These are phyloP conservation scores for Tolypocladium album DNA, from an alignment of 2,329 filamentous ascomycete genomes.

Conservation along the genomic window DNA sequence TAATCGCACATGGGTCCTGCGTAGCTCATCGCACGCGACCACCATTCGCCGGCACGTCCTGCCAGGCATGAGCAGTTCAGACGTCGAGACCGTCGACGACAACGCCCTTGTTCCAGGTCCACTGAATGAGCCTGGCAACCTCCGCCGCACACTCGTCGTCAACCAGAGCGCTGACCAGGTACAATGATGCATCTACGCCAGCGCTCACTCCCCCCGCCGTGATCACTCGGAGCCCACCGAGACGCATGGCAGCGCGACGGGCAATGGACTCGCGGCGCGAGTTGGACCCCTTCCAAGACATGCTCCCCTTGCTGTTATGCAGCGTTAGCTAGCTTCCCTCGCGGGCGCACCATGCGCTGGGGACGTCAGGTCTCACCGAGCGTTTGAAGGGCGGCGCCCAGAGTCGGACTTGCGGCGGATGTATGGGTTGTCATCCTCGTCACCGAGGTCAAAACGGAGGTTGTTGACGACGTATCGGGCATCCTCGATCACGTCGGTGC, in stretches of 20 bases:
- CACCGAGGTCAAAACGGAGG: conserved; percentile 72
- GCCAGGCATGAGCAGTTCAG: conserved; percentile 31
- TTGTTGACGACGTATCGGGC: conserved; percentile 84
- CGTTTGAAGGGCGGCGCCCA: conserved; percentile 49
- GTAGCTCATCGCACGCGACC: background rate
- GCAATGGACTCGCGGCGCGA: conserved; percentile 69
- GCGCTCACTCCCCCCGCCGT: conserved; percentile 70
- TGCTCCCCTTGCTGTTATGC: conserved; percentile 61
- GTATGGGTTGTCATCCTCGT: conserved; percentile 76
- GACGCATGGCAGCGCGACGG: conserved; percentile 64
- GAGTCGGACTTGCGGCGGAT: conserved; percentile 64
- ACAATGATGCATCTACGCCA: conserved; percentile 74
- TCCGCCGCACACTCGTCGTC: conserved; percentile 67
- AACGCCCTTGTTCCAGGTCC: conserved; percentile 76
- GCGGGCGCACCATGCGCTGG: background rate
- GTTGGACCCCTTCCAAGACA: conserved; percentile 68
- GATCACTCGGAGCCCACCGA: conserved; percentile 61
- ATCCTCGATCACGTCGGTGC: conserved; percentile 74
- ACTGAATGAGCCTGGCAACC: conserved; percentile 65
- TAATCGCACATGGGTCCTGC: background rate
- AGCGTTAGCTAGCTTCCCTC: background rate
- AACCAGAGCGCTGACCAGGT: conserved; percentile 75
- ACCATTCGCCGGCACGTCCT: conserved; percentile 7
- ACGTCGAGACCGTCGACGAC: conserved; percentile 80
- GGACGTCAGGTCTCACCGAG: conserved; percentile 34